Base-by-base conservation (phyloP, 192 early-diverging fungal genomes). In the Rhizoclosmatium sp. region DNA sequence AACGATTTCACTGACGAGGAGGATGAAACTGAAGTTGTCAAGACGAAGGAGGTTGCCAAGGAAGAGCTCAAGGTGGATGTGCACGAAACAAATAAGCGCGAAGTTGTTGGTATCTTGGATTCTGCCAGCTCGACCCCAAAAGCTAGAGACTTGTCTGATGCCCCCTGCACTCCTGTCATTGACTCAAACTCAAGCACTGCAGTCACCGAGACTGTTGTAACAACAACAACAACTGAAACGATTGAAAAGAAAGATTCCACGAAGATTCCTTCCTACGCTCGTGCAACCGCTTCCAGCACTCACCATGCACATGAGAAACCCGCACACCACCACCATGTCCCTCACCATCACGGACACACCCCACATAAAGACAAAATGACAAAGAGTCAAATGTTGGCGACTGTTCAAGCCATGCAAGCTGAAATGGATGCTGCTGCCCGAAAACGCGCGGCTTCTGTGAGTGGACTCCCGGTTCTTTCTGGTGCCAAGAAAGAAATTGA, bases 361-460 rank as follows among this genome's bases (percentile, higher is more conserved):
- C 9, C 9, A 54, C 16, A 7, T 16, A 16, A 54, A 7, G 21
- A 62, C 4, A 62, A 31, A 40, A 40, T 31, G 10, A 40, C 39
- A 19, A 62, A 62, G 39, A 62, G 21, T 7, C 60, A 62, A 62
- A 62, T 62, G 60, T 23, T 62, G 60, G 39, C 60, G 5, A 40
- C 60, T 7, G 23, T 62, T 23, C 9, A 62, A 21, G 21, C 7
- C 4, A 62, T 62, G 60, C 60, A 62, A 40, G 60, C 60, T 31
- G 60, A 7, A 19, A 62, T 62, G 60, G 60, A 62, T 40, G 5
- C 21, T 7, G 60, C 21, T 19, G 60, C 60, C 4, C 7, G 60
- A 40, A 62, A 62, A 40, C 60, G 60, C 23, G 39, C 10, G 7
- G 7, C 60, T 9, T 16, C 51, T 54, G 9, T 16, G 4, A 12